phyloP scores from a whole-genome alignment of 2,329 filamentous ascomycete genomes.

The Monascus ruber region DNA sequence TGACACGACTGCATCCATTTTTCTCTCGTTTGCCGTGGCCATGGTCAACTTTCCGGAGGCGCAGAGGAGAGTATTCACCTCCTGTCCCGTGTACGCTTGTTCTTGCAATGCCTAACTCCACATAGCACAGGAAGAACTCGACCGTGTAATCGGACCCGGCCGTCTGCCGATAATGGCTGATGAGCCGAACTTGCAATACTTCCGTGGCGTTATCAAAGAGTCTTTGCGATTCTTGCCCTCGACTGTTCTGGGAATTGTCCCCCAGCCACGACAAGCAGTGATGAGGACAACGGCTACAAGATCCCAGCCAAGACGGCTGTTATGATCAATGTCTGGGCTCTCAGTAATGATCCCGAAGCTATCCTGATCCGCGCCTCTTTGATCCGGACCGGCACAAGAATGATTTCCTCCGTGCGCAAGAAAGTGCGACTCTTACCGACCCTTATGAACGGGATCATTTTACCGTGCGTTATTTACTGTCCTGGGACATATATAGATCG shows the following conservation, averaged over 20 bases:
- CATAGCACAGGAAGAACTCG: slow-evolving; percentile 36
- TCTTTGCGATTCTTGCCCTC: slow-evolving; percentile 42
- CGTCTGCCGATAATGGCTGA: slow-evolving; percentile 41
- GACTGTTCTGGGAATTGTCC: slow-evolving; percentile 7
- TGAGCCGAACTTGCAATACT: slow-evolving; percentile 38
- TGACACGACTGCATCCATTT: no score
- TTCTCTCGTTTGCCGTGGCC: no score
- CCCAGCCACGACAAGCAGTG: slow-evolving; percentile 9
- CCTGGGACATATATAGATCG: no score
- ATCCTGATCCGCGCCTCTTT: slow-evolving; percentile 15
- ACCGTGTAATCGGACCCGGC: slow-evolving; percentile 37
- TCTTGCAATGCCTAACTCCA: slow-evolving; percentile 7
- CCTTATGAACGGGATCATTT: slow-evolving; percentile 16
- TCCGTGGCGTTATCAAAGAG: slow-evolving; percentile 45
- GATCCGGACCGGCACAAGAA: slow-evolving; percentile 16
- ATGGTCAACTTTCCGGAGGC: no score
- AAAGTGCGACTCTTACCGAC: slow-evolving; percentile 21
- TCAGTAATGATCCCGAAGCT: slow-evolving; percentile 17
- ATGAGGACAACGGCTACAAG: slow-evolving; percentile 9
- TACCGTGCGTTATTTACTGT: no score
- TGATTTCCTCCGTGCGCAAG: slow-evolving; percentile 15
- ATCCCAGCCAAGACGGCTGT: slow-evolving; percentile 9
- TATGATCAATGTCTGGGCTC: slow-evolving; percentile 11
- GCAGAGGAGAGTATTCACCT: slow-evolving; percentile 33
- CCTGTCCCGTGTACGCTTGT: slow-evolving; percentile 39